Evolutionary conservation across 768 basidiomycete genomes (phyloP).

Genomic region (Naganishia vishniacii): DNA sequence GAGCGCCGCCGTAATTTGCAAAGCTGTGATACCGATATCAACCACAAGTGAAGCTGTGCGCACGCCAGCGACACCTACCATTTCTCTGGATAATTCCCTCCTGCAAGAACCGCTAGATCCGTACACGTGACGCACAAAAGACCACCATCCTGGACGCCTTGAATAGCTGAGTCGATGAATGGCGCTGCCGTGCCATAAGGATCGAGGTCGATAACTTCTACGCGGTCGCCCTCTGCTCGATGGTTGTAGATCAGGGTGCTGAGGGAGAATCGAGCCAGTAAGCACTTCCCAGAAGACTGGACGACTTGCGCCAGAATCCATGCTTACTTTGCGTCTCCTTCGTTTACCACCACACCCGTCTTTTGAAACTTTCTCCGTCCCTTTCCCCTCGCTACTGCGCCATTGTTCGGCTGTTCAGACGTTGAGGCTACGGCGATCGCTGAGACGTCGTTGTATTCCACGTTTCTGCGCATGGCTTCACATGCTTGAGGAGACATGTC

Average conservation of each 20-base stretch:
- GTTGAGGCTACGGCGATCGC: neutral
- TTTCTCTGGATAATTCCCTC: slow-evolving; percentile 92
- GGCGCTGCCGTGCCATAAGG: slow-evolving; percentile 97
- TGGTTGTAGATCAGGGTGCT: slow-evolving; percentile 89
- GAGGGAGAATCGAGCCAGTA: neutral
- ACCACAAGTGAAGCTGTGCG: too few relatives aligned
- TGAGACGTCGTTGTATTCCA: slow-evolving; percentile 68
- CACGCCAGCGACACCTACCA: slow-evolving; percentile 63
- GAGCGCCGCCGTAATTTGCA: slow-evolving; percentile 89
- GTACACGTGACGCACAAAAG: slow-evolving; percentile 94
- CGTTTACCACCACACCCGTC: slow-evolving; percentile 59
- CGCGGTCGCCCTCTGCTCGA: slow-evolving; percentile 64
- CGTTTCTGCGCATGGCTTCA: slow-evolving; percentile 77
- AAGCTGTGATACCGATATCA: slow-evolving; percentile 55
- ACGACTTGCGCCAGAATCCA: neutral
- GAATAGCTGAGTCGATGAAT: slow-evolving; percentile 91
- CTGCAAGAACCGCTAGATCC: slow-evolving; percentile 86
- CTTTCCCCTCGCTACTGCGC: slow-evolving; percentile 19
- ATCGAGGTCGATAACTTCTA: slow-evolving; percentile 95
- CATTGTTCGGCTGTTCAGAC: slow-evolving; percentile 20
- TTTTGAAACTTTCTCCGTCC: slow-evolving; percentile 15
- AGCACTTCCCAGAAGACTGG: neutral
- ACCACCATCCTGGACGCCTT: slow-evolving; percentile 80
- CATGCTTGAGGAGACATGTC: slow-evolving; percentile 79
- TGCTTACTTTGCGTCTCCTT: slow-evolving; percentile 89